Evolutionary conservation across 352 stramenopile genomes (phyloP).

Genomic region (Phytopythium mirpurense): DNA sequence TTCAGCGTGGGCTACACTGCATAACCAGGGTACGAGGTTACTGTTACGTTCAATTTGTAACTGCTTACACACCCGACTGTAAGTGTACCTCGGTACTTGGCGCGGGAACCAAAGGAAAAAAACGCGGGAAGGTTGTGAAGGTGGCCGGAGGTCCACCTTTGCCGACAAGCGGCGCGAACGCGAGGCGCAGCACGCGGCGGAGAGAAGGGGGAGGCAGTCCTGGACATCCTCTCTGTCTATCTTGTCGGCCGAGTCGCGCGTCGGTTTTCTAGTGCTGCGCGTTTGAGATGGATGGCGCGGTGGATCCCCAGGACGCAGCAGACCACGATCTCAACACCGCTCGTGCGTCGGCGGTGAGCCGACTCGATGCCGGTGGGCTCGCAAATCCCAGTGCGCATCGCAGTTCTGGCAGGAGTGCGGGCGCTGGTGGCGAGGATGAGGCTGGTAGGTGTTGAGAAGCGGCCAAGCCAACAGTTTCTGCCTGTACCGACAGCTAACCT

Average conservation of each 20-base stretch:
- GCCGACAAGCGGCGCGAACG: neutral
- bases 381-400: neutral
- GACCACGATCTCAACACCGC: neutral
- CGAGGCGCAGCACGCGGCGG: neutral
- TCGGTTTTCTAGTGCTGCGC: neutral
- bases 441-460: neutral
- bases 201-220: neutral
- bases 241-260: neutral
- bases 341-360: neutral
- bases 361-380: neutral
- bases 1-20: too few species aligned
- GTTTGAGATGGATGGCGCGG: neutral
- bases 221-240: neutral
- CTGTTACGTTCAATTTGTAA: too few species aligned
- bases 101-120: neutral
- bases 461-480: neutral
- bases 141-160: neutral
- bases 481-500: too few species aligned
- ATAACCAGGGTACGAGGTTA: too few species aligned
- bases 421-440: neutral
- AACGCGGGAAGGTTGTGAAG: conserved; percentile 1
- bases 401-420: neutral
- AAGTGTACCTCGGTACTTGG: too few species aligned
- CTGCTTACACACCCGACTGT: too few species aligned
- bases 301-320: neutral